These are phyloP conservation scores for Neurospora hispaniola DNA, from an alignment of 495 filamentous ascomycete genomes.

Conservation along the genomic window DNA sequence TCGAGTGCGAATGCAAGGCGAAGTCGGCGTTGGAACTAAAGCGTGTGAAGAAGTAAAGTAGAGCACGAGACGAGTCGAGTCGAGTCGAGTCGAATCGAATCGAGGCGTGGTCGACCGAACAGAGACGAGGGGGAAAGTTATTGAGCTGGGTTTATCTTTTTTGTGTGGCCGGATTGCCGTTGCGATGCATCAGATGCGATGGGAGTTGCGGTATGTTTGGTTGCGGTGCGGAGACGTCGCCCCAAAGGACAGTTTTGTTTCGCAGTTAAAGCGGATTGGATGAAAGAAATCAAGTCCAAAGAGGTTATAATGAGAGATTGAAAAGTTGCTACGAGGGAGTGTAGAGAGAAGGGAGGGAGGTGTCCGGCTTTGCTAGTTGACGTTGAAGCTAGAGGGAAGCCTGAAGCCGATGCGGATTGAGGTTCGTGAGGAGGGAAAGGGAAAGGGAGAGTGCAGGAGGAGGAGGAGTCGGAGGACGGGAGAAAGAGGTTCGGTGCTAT, in stretches of 20 bases:
- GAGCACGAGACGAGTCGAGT: slow-evolving; percentile 2
- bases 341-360: slow-evolving; percentile 17
- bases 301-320: slow-evolving; percentile 25
- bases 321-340: slow-evolving; percentile 21
- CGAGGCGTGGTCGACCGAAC: slow-evolving; percentile 6
- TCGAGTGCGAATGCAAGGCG: slow-evolving; percentile 34
- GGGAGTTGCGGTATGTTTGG: neutral
- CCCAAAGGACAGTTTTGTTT: slow-evolving; percentile 14
- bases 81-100: neutral
- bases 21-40: neutral
- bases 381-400: slow-evolving; percentile 11
- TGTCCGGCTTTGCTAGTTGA: neutral
- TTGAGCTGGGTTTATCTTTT: neutral
- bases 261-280: neutral
- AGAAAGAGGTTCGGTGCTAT: neutral
- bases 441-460: slow-evolving; percentile 21
- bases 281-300: slow-evolving; percentile 18
- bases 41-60: neutral
- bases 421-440: neutral
- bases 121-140: neutral
- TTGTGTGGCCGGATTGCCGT: neutral
- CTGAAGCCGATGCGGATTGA: slow-evolving; percentile 4
- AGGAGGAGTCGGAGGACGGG: slow-evolving; percentile 8
- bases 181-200: neutral
- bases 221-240: slow-evolving; percentile 18